These are phyloP conservation scores for Mortierella sp. DNA, from an alignment of 371 early-diverging fungal genomes.

Conservation along the genomic window DNA sequence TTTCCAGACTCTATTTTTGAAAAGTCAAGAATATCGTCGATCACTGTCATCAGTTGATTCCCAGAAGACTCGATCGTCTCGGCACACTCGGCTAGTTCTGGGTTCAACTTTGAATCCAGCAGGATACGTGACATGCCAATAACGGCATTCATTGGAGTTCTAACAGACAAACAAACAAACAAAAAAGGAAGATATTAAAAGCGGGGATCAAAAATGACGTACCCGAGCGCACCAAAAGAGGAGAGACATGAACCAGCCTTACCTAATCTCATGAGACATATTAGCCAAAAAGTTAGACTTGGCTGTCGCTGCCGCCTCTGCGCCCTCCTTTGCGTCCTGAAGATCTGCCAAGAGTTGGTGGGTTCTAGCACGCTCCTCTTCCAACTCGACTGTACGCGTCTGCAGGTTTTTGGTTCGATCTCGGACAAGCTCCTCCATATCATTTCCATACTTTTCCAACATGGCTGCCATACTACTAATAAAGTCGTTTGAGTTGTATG, in stretches of 20 bases:
- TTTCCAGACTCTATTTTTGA: constrained; percentile 68
- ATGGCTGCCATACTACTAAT: constrained; percentile 63
- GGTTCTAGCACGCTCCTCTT: constrained; percentile 60
- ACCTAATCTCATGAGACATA: constrained; percentile 59
- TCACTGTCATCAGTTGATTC: constrained; percentile 59
- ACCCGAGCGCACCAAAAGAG: neutral
- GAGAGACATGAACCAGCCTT: constrained; percentile 1
- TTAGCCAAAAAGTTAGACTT: constrained; percentile 63
- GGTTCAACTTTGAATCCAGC: constrained; percentile 56
- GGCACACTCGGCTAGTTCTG: constrained; percentile 57
- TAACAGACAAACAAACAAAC: constrained; percentile 9
- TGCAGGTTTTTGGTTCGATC: constrained; percentile 61
- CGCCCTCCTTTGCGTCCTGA: constrained; percentile 61
- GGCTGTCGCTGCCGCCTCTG: constrained; percentile 63
- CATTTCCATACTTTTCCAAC: constrained; percentile 63
- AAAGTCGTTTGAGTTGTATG: constrained; percentile 57
- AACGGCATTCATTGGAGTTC: constrained; percentile 60
- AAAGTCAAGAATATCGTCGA: constrained; percentile 68
- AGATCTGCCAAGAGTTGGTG: constrained; percentile 52
- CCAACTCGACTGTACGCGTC: constrained; percentile 59
- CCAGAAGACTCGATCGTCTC: constrained; percentile 59
- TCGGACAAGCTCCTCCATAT: constrained; percentile 62
- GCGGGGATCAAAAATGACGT: neutral
- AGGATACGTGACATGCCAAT: constrained; percentile 60
- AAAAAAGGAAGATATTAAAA: neutral